Base-by-base conservation (phyloP, 2,329 filamentous ascomycete species). In the Verticillium tricorpus region DNA sequence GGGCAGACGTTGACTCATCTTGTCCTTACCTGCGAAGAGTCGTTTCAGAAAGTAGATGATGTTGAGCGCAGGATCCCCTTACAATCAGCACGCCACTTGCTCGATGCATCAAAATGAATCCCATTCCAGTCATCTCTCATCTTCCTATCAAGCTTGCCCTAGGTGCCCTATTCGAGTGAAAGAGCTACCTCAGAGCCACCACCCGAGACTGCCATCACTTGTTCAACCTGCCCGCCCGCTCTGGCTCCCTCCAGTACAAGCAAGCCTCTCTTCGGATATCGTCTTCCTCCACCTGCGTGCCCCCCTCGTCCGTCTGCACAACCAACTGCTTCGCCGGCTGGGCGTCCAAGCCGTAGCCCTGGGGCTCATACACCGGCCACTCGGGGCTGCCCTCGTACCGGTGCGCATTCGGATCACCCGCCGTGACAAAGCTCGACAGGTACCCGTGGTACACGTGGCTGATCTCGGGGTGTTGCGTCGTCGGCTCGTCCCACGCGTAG, bases 401-500 rank as follows among this genome's bases (percentile, higher is more conserved):
- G 7, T 70, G 75, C 0, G 60, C 62, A 19, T 77, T 77, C 0
- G 76, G 76, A 60, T 77, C 66, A 1, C 76, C 75, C 0, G 69
- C 67, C 0, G 69, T 64, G 3, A 77, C 74, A 57, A 78, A 77
- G 39, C 74, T 77, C 1, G 75, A 67, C 54, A 76, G 63, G 50
- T 78, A 65, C 0, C 66, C 73, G 39, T 78, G 76, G 37, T 76
- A 76, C 0, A 73, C 25, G 22, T 71, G 71, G 8, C 74, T 69
- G n/a, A 76, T 67, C 19, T 75, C 74, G 0, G 74, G 75, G 19
- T 74, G 70, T 62, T 75, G 74, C 0, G 71, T 67, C 2, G 63
- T 65, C 0, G 72, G 69, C 31, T 76, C 75, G 40, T 74, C 65
- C 76, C 76, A 78, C 0, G 74, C 72, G 59, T 75, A 77, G 6